phyloP scores from a whole-genome alignment of 2,329 filamentous ascomycete genomes.

The Colletotrichum sp. region DNA sequence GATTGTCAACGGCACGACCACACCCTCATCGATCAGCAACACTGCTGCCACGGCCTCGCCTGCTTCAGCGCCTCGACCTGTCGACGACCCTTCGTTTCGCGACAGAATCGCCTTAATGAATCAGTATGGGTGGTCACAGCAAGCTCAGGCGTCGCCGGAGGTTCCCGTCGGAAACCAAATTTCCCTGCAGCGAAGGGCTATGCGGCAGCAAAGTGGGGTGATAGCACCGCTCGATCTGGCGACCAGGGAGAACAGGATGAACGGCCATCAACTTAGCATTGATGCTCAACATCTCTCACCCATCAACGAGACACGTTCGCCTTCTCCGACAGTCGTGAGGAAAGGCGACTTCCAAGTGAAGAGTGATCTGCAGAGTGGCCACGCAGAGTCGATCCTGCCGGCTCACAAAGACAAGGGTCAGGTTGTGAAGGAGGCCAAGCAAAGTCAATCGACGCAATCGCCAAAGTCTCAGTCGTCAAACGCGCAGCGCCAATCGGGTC shows the following conservation, averaged over 20 bases:
- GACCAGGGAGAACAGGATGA: slow-evolving; percentile 46
- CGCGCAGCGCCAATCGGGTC: slow-evolving; percentile 28
- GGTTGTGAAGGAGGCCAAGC: slow-evolving; percentile 32
- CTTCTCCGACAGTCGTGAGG: slow-evolving; percentile 68
- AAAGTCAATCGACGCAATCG: slow-evolving; percentile 20
- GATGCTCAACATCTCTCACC: slow-evolving; percentile 68
- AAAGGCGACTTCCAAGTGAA: slow-evolving; percentile 33
- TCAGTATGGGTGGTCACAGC: slow-evolving; percentile 6
- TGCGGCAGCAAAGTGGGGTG: slow-evolving; percentile 49
- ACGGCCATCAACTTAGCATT: slow-evolving; percentile 31
- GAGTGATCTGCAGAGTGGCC: slow-evolving; percentile 2
- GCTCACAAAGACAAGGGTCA: slow-evolving; percentile 3
- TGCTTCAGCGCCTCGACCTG: background rate
- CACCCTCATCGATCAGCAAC: slow-evolving; percentile 1
- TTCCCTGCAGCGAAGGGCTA: slow-evolving; percentile 38
- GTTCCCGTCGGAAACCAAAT: slow-evolving; percentile 33
- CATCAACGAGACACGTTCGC: slow-evolving; percentile 75
- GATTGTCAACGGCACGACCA: slow-evolving; percentile 39
- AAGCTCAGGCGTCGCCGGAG: slow-evolving; percentile 20
- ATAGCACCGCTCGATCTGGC: slow-evolving; percentile 64
- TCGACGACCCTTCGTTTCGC: slow-evolving; percentile 44
- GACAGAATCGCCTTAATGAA: slow-evolving; percentile 47
- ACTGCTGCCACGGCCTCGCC: slow-evolving; percentile 8
- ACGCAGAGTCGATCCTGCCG: background rate
- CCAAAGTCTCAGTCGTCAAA: slow-evolving; percentile 28